phyloP scores from a whole-genome alignment of 2,329 filamentous ascomycete species.

The Chalaropsis thielavioides region DNA sequence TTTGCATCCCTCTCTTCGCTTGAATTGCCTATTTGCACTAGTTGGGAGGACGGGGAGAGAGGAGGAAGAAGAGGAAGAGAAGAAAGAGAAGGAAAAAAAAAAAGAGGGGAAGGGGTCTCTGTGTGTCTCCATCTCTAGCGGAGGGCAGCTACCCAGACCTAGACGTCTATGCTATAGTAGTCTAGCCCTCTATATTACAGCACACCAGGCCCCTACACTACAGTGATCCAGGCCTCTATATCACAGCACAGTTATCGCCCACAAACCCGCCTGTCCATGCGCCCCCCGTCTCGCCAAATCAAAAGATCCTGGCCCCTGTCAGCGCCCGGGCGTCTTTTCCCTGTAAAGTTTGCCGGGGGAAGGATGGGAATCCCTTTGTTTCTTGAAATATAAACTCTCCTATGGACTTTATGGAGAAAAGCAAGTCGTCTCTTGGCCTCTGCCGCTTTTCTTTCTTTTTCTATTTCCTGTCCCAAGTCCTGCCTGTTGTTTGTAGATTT shows the following conservation, averaged over 20 bases:
- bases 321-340: neutral
- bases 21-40: neutral
- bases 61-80: neutral
- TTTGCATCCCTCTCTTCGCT: slow-evolving; percentile 2
- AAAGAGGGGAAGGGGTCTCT: neutral
- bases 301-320: neutral
- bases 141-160: too few relatives aligned
- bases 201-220: too few relatives aligned
- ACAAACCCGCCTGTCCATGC: neutral
- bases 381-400: slow-evolving; percentile 8
- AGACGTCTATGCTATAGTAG: too few relatives aligned
- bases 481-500: too few relatives aligned
- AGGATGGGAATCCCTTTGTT: neutral
- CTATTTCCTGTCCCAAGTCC: neutral
- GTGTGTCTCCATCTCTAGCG: neutral
- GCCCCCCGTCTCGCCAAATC: neutral
- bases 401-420: neutral
- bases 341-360: neutral
- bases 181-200: too few relatives aligned
- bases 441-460: neutral
- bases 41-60: neutral
- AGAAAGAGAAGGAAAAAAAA: neutral
- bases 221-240: too few relatives aligned
- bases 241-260: too few relatives aligned
- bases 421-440: neutral